These are phyloP conservation scores for Podaxis sp. DNA, from an alignment of 768 basidiomycete species.

Conservation along the genomic window DNA sequence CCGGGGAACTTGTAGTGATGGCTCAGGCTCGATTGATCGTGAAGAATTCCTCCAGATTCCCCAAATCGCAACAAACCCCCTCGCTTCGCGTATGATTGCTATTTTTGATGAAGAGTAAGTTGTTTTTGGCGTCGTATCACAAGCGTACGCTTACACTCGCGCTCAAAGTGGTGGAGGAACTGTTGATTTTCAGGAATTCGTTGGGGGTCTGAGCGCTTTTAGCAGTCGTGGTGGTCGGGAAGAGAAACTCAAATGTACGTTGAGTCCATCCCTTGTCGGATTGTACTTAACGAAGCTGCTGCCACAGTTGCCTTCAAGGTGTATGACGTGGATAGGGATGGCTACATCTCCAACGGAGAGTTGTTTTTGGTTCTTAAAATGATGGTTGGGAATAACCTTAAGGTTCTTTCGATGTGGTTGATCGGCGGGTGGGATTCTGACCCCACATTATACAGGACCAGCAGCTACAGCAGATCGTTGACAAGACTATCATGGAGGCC, in stretches of 20 bases:
- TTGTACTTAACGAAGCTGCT: neutral
- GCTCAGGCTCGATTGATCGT: constrained; percentile 96
- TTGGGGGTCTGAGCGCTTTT: constrained; percentile 96
- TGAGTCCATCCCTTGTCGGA: neutral
- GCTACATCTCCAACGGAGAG: constrained; percentile 97
- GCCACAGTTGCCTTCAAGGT: constrained; percentile 96
- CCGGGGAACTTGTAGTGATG: constrained; percentile 58
- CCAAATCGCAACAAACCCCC: constrained; percentile 95
- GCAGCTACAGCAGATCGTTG: constrained; percentile 98
- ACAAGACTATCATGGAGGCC: constrained; percentile 99
- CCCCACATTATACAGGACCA: constrained; percentile 63
- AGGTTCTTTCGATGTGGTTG: constrained; percentile 47
- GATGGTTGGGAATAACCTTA: constrained; percentile 99
- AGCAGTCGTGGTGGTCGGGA: constrained; percentile 95
- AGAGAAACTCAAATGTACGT: constrained; percentile 92
- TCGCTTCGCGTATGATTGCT: constrained; percentile 97
- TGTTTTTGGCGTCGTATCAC: constrained; percentile 3
- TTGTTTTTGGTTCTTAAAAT: constrained; percentile 98
- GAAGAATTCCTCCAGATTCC: constrained; percentile 99
- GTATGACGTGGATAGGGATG: constrained; percentile 97
- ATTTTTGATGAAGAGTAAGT: constrained; percentile 99
- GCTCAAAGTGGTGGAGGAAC: constrained; percentile 86
- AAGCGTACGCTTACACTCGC: constrained; percentile 9
- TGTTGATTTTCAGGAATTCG: constrained; percentile 99
- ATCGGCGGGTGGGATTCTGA: constrained; percentile 8